Evolutionary conservation across 2,329 filamentous ascomycete genomes (phyloP).

Genomic region (Botrytis galanthina): DNA sequence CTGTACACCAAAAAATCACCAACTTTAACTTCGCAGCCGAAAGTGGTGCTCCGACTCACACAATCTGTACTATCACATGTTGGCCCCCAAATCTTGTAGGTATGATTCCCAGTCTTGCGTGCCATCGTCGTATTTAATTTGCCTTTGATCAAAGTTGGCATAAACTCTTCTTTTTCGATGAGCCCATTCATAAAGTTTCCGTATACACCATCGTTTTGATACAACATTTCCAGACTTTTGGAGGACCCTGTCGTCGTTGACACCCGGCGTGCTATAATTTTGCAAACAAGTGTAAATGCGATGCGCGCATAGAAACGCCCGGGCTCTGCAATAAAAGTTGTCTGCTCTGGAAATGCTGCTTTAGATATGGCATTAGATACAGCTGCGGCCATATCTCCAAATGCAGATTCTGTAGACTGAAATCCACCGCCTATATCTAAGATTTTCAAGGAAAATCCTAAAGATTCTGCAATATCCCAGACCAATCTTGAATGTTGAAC

Average conservation of each 20-base stretch:
- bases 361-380: neutral
- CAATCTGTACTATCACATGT: neutral
- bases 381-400: neutral
- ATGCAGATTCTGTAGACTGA: neutral
- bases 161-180: neutral
- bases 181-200: neutral
- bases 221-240: neutral
- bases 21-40: neutral
- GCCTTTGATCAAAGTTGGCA: neutral
- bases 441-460: neutral
- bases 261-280: neutral
- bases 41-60: neutral
- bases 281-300: neutral
- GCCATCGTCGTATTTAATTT: neutral
- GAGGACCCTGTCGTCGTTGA: neutral
- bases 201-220: conserved; percentile 9
- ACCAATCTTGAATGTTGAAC: neutral
- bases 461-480: conserved; percentile 1
- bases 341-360: neutral
- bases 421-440: conserved; percentile 1
- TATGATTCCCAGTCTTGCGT: neutral
- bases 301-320: neutral
- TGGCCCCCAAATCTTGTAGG: neutral
- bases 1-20: neutral
- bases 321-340: neutral